Evolutionary conservation across 1,284 basidiomycete species (phyloP), one percentile per base, ranked within the genome.

Genomic region (Ganoderma lingzhi): DNA sequence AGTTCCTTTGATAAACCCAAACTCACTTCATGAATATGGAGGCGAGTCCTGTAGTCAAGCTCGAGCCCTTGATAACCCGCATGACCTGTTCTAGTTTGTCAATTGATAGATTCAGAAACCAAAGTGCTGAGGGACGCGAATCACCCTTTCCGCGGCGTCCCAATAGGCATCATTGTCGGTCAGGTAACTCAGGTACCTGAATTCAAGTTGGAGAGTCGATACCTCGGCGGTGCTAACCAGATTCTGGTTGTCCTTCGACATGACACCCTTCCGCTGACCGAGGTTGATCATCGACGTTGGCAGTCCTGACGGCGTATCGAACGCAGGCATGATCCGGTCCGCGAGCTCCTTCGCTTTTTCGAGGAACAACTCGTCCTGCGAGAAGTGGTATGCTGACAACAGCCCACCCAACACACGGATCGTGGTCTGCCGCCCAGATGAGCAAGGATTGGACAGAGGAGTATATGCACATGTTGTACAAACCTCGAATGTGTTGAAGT

Each of bases 401-500:
- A 99, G 83, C 10, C 94, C 95, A 14, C 94, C 94, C 1, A 96
- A 83, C 2, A 95, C 86, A 28, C 95, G 90, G 61, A 96, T 96
- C 0, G 94, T 95, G 0, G 91, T 93, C 88, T 93, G 66, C 30
- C 28, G 44, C 10, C 39, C 32, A 59, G 42, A n/a, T 53, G 23
- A 42, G 42, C 42, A 32, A 3, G 45, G 53, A 12, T 5, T 6
- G 28, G 37, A 6, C 19, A 9, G 17, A 37, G 35, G 19, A 35
- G 12, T 56, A 28, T 37, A 44, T 10, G 35, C 32, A 35, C 39
- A 39, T 14, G 37, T 23, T 28, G 59, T 23, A 80, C 88, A 63
- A 70, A 94, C 95, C 87, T 99, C 97, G 75, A 99, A 99, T 0
- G 95, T 96, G 79, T 93, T 98, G 80, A 95, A 95, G 23, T 87